These are phyloP conservation scores for Neocucurbitaria cava DNA, from an alignment of 2,329 filamentous ascomycete species.

Conservation along the genomic window DNA sequence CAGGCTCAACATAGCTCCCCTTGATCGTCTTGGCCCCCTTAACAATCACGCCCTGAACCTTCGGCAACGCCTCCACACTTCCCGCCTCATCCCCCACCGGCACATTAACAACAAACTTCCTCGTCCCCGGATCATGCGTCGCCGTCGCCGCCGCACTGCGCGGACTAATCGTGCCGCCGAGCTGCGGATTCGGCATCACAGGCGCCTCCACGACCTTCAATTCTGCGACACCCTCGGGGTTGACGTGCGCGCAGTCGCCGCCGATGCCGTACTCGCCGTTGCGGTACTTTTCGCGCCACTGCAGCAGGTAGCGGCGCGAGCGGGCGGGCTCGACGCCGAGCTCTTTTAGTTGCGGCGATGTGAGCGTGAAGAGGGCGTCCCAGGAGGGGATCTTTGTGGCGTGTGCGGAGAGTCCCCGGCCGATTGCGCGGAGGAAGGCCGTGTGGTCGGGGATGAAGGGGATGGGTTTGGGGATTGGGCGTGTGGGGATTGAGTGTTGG, in stretches of 20 bases:
- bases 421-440: slow-evolving; percentile 90
- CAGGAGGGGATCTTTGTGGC: slow-evolving; percentile 86
- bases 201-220: slow-evolving; percentile 65
- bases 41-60: slow-evolving; percentile 71
- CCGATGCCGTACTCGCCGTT: slow-evolving; percentile 79
- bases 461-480: slow-evolving; percentile 71
- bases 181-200: slow-evolving; percentile 36
- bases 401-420: slow-evolving; percentile 83
- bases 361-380: slow-evolving; percentile 86
- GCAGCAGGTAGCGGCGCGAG: slow-evolving; percentile 80
- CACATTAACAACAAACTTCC: slow-evolving; percentile 67
- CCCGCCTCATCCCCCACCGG: slow-evolving; percentile 50
- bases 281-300: slow-evolving; percentile 86
- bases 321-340: slow-evolving; percentile 87
- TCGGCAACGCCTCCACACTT: slow-evolving; percentile 56
- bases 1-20: slow-evolving; percentile 74
- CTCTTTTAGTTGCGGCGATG: slow-evolving; percentile 76
- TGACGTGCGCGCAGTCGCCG: slow-evolving; percentile 78
- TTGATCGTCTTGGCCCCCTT: slow-evolving; percentile 72
- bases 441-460: slow-evolving; percentile 84
- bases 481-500: slow-evolving; percentile 50
- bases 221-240: slow-evolving; percentile 64
- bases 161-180: slow-evolving; percentile 30
- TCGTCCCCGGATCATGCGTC: slow-evolving; percentile 61
- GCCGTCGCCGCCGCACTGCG: slow-evolving; percentile 54